A percentile compares a stretch with the other conserved stretches of the same genome.
Evolutionary conservation across 176 grass and related monocot species (phyloP).

Genomic region (Puccinellia tenuiflora): DNA sequence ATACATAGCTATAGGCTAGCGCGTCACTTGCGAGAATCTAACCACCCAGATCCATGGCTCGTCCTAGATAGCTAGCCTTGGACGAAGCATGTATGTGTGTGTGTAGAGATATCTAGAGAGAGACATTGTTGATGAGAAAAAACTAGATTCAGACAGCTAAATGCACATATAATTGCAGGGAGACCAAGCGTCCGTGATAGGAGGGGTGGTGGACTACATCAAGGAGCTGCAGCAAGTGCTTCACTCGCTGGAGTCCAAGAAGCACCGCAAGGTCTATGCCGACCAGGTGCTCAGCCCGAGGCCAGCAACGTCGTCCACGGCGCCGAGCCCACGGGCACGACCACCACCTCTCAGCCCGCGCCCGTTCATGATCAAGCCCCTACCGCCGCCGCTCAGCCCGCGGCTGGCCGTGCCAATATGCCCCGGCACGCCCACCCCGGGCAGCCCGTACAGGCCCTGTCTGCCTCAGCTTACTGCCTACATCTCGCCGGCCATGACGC

Average conservation of each 20-base stretch:
- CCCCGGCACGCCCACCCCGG: slow-evolving; percentile 51
- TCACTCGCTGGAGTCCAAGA: slow-evolving; percentile 79
- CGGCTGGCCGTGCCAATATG: slow-evolving; percentile 50
- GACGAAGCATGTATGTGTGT: neutral
- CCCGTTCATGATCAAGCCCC: neutral
- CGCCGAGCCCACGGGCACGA: slow-evolving; percentile 21
- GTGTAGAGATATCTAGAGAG: neutral
- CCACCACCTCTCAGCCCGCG: slow-evolving; percentile 33
- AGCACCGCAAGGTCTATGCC: slow-evolving; percentile 65
- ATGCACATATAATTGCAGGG: slow-evolving; percentile 26
- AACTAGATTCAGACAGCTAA: neutral
- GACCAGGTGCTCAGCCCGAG: slow-evolving; percentile 53
- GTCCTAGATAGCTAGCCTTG: neutral
- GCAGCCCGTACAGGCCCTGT: slow-evolving; percentile 59
- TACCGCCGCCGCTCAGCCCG: slow-evolving; percentile 25
- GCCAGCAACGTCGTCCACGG: slow-evolving; percentile 66
- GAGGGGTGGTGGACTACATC: slow-evolving; percentile 95
- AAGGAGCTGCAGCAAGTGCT: slow-evolving; percentile 77
- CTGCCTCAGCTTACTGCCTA: neutral
- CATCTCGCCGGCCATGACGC: slow-evolving; percentile 27
- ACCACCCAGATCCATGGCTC: neutral
- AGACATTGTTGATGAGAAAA: neutral
- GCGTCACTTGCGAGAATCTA: neutral
- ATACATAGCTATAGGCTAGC: neutral
- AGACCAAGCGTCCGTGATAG: slow-evolving; percentile 92